phyloP scores from a whole-genome alignment of 805 yeast genomes.

The Candida germanica region DNA sequence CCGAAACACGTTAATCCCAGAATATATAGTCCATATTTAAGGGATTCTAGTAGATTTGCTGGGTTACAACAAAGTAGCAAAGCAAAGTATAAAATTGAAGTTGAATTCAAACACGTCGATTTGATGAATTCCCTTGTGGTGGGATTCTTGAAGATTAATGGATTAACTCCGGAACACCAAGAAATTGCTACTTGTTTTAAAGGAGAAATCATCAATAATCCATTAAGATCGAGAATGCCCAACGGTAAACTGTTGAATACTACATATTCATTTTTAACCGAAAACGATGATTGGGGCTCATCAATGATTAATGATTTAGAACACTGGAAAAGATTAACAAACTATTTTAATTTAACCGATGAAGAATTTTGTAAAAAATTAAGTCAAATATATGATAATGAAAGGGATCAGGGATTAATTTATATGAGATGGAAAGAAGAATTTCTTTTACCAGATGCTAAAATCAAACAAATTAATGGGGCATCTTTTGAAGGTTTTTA shows the following conservation, averaged over 20 bases:
- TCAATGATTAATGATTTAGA: conserved; percentile 41
- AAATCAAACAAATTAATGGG: conserved; percentile 54
- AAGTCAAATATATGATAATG: conserved; percentile 27
- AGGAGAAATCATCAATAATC: conserved; percentile 64
- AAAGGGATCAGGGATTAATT: conserved; percentile 34
- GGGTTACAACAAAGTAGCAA: conserved; percentile 74
- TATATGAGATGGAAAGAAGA: conserved; percentile 97
- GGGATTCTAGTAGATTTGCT: conserved; percentile 58
- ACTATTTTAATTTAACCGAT: conserved; percentile 48
- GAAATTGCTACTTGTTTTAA: conserved; percentile 68
- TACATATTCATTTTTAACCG: conserved; percentile 53
- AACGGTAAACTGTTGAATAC: conserved; percentile 12
- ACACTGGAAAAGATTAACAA: conserved; percentile 49
- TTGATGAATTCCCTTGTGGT: conserved; percentile 46
- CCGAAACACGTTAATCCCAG: conserved; percentile 15
- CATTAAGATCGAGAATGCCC: conserved; percentile 16
- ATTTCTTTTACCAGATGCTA: conserved; percentile 78
- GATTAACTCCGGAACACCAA: conserved; percentile 60
- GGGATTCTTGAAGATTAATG: conserved; percentile 65
- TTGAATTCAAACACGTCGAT: conserved; percentile 70
- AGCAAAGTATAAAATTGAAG: conserved; percentile 62
- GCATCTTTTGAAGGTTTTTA: conserved; percentile 94
- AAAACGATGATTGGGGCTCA: conserved; percentile 56
- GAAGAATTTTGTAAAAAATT: conserved; percentile 25
- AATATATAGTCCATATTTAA: conserved; percentile 45